Conservation (phyloP, 768 basidiomycete species). For the Naganishia vaughanmartiniae region DNA sequence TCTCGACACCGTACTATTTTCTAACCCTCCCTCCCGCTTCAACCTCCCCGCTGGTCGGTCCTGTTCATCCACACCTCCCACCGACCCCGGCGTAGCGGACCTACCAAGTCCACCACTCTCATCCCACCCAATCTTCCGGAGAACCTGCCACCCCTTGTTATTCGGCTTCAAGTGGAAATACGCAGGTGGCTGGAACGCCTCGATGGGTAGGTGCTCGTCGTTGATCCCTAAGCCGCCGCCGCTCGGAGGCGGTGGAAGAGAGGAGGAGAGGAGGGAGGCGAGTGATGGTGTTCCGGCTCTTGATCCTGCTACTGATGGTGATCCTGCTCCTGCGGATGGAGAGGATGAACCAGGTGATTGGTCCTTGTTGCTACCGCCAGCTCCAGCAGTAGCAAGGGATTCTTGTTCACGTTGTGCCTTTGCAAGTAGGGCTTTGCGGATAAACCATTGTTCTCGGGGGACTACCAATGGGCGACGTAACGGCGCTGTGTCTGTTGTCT, state of each 20-base stretch:
- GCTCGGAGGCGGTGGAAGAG: conserved; percentile 23
- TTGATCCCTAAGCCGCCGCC: background rate
- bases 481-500: background rate
- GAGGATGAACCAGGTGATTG: background rate
- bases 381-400: too few species aligned
- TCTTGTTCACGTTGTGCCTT: conserved; percentile 5
- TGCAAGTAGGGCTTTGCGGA: conserved; percentile 25
- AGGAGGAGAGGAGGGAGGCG: conserved; percentile 17
- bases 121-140: conserved; percentile 30
- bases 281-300: conserved; percentile 11
- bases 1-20: background rate
- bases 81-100: background rate
- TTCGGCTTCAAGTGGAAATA: conserved; percentile 27
- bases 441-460: conserved; percentile 33
- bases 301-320: background rate
- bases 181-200: conserved; percentile 20
- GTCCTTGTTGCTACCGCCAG: background rate
- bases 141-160: conserved; percentile 28
- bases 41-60: background rate
- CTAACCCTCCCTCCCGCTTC: conserved; percentile 9
- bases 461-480: background rate
- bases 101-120: conserved; percentile 30
- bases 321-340: background rate
- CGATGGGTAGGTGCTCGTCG: background rate
- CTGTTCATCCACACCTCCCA: background rate